These are phyloP conservation scores for Ricinus communis DNA, from an alignment of 345 rosid genomes.

Conservation along the genomic window DNA sequence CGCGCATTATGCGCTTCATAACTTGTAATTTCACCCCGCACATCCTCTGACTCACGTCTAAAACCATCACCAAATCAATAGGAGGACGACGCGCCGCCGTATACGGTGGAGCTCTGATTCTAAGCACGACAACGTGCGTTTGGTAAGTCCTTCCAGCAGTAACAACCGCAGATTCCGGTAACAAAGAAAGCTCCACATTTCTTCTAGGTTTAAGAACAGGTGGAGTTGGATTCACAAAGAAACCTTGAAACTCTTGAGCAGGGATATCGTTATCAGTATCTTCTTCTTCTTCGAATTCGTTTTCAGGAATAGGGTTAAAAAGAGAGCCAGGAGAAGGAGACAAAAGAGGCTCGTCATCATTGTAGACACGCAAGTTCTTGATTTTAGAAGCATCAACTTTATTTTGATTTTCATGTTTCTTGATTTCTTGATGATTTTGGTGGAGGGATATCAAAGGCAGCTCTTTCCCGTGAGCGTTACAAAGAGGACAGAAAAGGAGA, in stretches of 20 bases:
- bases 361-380: slow-evolving; percentile 54
- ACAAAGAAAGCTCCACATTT: slow-evolving; percentile 47
- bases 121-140: slow-evolving; percentile 57
- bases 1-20: slow-evolving; percentile 64
- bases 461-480: slow-evolving; percentile 65
- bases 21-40: slow-evolving; percentile 42
- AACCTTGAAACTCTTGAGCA: slow-evolving; percentile 52
- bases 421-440: slow-evolving; percentile 12
- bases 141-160: slow-evolving; percentile 52
- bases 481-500: slow-evolving; percentile 66
- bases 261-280: slow-evolving; percentile 1
- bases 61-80: slow-evolving; percentile 64
- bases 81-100: slow-evolving; percentile 44
- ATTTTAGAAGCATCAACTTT: slow-evolving; percentile 12
- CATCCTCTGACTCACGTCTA: slow-evolving; percentile 66
- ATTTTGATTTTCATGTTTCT: slow-evolving; percentile 28
- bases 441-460: slow-evolving; percentile 33
- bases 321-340: slow-evolving; percentile 57
- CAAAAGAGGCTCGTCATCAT: slow-evolving; percentile 74
- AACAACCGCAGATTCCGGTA: slow-evolving; percentile 68
- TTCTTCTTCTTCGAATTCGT: slow-evolving; percentile 45
- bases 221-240: slow-evolving; percentile 30
- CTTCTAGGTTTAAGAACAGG: slow-evolving; percentile 3
- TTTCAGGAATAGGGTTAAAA: slow-evolving; percentile 62
- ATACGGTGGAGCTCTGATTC: slow-evolving; percentile 57